Conservation (phyloP, 2,329 filamentous ascomycete genomes). For the Thelonectria olida region DNA sequence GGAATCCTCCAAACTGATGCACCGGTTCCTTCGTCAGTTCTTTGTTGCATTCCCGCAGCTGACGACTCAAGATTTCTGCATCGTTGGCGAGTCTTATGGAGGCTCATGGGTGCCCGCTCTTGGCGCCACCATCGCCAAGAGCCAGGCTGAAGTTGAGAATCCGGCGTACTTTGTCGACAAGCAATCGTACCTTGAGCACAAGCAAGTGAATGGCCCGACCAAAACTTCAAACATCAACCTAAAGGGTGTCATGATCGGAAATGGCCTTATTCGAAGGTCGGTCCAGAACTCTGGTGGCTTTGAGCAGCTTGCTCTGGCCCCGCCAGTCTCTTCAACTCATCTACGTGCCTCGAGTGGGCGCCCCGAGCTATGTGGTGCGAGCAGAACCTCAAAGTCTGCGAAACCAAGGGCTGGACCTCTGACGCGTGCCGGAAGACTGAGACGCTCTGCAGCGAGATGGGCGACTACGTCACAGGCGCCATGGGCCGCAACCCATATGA, state of each 20-base stretch:
- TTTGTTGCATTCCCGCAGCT: conserved; percentile 3
- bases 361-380: neutral
- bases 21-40: conserved; percentile 11
- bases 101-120: neutral
- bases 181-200: too few relatives aligned
- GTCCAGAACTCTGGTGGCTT: neutral
- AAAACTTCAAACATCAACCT: neutral
- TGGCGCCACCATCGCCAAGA: neutral
- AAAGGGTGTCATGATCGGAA: conserved; percentile 7
- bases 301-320: neutral
- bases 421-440: neutral
- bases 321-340: neutral
- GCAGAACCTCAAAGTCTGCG: neutral
- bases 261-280: neutral
- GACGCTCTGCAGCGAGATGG: neutral
- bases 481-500: neutral
- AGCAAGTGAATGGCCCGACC: too few relatives aligned
- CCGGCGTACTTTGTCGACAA: too few relatives aligned
- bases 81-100: conserved; percentile 2
- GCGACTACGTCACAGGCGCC: neutral
- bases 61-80: neutral
- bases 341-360: neutral
- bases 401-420: neutral
- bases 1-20: conserved; percentile 9
- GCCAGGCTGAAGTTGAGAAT: too few relatives aligned